These are phyloP conservation scores for Elongisporangium prolatum DNA, from an alignment of 352 stramenopile genomes.

Conservation along the genomic window DNA sequence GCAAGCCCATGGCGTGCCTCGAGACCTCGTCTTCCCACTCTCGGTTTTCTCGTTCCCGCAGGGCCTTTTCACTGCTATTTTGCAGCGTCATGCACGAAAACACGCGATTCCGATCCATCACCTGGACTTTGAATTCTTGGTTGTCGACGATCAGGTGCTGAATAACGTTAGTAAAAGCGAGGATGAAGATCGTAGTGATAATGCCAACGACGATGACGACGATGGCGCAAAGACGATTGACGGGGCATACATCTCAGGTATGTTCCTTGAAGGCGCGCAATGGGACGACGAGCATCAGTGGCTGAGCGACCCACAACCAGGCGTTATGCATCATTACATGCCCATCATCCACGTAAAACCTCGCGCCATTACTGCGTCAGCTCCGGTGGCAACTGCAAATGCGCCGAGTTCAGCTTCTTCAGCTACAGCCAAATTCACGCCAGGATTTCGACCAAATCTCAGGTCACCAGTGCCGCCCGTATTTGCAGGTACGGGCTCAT, in stretches of 20 bases:
- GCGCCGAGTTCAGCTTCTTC: background rate
- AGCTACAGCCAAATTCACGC: background rate
- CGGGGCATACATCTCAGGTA: slow-evolving; percentile 47
- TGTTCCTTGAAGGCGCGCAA: slow-evolving; percentile 66
- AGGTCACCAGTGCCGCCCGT: background rate
- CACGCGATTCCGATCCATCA: slow-evolving; percentile 66
- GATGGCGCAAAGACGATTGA: slow-evolving; percentile 17
- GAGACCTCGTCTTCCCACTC: slow-evolving; percentile 40
- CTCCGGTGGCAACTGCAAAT: background rate
- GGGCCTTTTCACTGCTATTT: slow-evolving; percentile 69
- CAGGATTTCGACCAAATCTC: background rate
- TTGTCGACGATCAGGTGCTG: slow-evolving; percentile 39
- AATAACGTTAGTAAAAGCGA: slow-evolving; percentile 6
- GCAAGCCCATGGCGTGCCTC: slow-evolving; percentile 18
- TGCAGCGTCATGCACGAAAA: slow-evolving; percentile 71
- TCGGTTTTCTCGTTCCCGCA: slow-evolving; percentile 72
- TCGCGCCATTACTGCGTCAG: slow-evolving; percentile 13
- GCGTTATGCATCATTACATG: slow-evolving; percentile 67
- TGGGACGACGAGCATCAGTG: slow-evolving; percentile 49
- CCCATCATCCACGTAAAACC: slow-evolving; percentile 86
- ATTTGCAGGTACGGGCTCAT: background rate
- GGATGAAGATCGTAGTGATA: background rate
- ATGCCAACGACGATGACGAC: background rate
- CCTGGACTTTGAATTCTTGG: slow-evolving; percentile 71
- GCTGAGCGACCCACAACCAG: slow-evolving; percentile 47